phyloP scores from a whole-genome alignment of 331 rosid genomes.

The Acacia concinna region DNA sequence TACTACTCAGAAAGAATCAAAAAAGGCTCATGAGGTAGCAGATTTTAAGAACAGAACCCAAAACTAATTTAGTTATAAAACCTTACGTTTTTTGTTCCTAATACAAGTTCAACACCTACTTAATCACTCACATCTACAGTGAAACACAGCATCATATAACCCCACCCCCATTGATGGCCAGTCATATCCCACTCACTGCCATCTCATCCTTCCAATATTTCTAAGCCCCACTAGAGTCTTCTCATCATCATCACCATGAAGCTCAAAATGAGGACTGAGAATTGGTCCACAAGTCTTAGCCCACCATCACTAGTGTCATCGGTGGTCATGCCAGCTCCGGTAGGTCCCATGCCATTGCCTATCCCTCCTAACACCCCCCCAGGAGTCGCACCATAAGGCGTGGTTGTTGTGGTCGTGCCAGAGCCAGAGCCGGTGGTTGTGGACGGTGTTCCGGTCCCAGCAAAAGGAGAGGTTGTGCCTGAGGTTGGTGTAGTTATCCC shows the following conservation, averaged over 20 bases:
- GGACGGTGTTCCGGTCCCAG: slow-evolving; percentile 25
- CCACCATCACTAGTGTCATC: slow-evolving; percentile 72
- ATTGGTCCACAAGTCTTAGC: slow-evolving; percentile 29
- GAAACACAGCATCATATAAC: slow-evolving; percentile 29
- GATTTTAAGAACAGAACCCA: slow-evolving; percentile 20
- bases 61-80: background rate
- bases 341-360: slow-evolving; percentile 66
- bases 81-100: slow-evolving; percentile 24
- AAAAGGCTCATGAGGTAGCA: slow-evolving; percentile 35
- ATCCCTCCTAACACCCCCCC: slow-evolving; percentile 85
- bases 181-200: background rate
- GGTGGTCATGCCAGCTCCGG: slow-evolving; percentile 63
- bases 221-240: slow-evolving; percentile 58
- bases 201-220: slow-evolving; percentile 29
- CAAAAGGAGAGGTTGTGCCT: background rate
- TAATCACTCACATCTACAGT: slow-evolving; percentile 29
- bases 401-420: slow-evolving; percentile 11
- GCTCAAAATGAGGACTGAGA: slow-evolving; percentile 39
- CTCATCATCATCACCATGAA: slow-evolving; percentile 45
- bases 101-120: slow-evolving; percentile 53
- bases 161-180: slow-evolving; percentile 9
- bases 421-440: slow-evolving; percentile 3
- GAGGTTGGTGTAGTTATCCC: slow-evolving; percentile 20
- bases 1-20: slow-evolving; percentile 39
- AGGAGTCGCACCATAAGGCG: slow-evolving; percentile 64